These are phyloP conservation scores for Coccinonectria pachysandricola DNA, from an alignment of 2,329 filamentous ascomycete genomes.

Conservation along the genomic window DNA sequence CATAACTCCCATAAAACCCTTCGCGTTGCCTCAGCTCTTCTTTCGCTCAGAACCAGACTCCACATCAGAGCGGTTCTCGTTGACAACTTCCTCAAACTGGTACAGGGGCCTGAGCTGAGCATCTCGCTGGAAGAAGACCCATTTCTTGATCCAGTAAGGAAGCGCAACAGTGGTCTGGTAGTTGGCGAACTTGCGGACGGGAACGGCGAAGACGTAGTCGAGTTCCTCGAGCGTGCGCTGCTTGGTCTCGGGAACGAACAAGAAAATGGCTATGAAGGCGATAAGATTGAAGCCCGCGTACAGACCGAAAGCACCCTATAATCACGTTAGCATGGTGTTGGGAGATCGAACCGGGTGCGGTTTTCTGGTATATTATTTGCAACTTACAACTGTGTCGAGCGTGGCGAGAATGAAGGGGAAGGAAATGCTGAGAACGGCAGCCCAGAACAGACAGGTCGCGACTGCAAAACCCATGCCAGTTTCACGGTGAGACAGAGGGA, in stretches of 20 bases:
- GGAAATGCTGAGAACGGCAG: constrained; percentile 38
- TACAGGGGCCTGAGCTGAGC: constrained; percentile 27
- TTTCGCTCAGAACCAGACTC: constrained; percentile 9
- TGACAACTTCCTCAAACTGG: constrained; percentile 22
- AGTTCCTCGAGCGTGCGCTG: constrained; percentile 40
- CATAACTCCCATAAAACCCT: too few species aligned
- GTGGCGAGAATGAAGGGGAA: constrained; percentile 37
- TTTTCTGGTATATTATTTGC: too few species aligned
- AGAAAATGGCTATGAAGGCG: constrained; percentile 45
- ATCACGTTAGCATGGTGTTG: neutral
- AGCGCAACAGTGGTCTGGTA: constrained; percentile 21
- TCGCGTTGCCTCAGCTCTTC: constrained; percentile 4
- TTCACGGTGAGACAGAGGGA: constrained; percentile 53
- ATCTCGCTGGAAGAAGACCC: constrained; percentile 21
- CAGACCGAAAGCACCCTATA: constrained; percentile 31
- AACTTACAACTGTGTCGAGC: constrained; percentile 16
- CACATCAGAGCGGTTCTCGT: constrained; percentile 6
- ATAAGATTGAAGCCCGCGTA: constrained; percentile 47
- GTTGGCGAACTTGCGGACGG: constrained; percentile 29
- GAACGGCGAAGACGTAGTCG: constrained; percentile 39
- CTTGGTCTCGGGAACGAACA: constrained; percentile 42
- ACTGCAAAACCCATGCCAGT: constrained; percentile 55
- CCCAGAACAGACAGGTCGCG: constrained; percentile 48
- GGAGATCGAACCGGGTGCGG: too few species aligned
- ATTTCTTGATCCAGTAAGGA: constrained; percentile 24